Evolutionary conservation across 2,329 filamentous ascomycete species (phyloP).

Genomic region (Aspergillus persii): DNA sequence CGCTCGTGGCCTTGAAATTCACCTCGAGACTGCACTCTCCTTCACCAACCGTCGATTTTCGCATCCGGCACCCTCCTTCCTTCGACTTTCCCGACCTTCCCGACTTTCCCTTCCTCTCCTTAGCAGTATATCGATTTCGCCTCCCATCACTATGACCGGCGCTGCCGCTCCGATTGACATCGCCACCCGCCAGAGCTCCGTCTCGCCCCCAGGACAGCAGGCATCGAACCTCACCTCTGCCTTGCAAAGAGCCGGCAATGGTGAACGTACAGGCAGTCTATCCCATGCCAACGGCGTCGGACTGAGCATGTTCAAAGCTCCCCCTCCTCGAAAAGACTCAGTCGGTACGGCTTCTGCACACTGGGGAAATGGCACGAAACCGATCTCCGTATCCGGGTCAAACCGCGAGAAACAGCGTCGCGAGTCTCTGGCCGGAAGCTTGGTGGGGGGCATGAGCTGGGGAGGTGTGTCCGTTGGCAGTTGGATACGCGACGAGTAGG

Average conservation of each 20-base stretch:
- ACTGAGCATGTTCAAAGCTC: slow-evolving; percentile 38
- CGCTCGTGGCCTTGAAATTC: slow-evolving; percentile 47
- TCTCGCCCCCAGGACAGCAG: slow-evolving; percentile 59
- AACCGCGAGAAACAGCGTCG: slow-evolving; percentile 52
- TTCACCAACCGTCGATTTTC: slow-evolving; percentile 32
- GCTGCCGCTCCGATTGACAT: slow-evolving; percentile 60
- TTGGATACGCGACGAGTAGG: slow-evolving; percentile 98
- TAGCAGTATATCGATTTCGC: slow-evolving; percentile 37
- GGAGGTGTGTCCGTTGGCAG: slow-evolving; percentile 93
- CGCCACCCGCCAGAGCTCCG: slow-evolving; percentile 55
- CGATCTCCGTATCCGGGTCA: slow-evolving; percentile 57
- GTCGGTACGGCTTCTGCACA: slow-evolving; percentile 51
- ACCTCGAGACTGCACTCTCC: slow-evolving; percentile 26
- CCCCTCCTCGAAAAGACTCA: slow-evolving; percentile 54
- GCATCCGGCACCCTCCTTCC: slow-evolving; percentile 25
- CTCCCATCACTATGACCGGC: slow-evolving; percentile 49
- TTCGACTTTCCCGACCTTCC: slow-evolving; percentile 14
- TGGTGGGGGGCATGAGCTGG: slow-evolving; percentile 87
- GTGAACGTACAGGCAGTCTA: slow-evolving; percentile 42
- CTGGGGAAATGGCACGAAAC: slow-evolving; percentile 57
- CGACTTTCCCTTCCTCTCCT: slow-evolving; percentile 32
- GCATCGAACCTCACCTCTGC: slow-evolving; percentile 63
- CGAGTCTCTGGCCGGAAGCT: slow-evolving; percentile 60
- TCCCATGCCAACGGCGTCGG: slow-evolving; percentile 44
- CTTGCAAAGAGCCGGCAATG: slow-evolving; percentile 50